Conservation (phyloP, 2,329 filamentous ascomycete species). For the Intubia oerlemansii region DNA sequence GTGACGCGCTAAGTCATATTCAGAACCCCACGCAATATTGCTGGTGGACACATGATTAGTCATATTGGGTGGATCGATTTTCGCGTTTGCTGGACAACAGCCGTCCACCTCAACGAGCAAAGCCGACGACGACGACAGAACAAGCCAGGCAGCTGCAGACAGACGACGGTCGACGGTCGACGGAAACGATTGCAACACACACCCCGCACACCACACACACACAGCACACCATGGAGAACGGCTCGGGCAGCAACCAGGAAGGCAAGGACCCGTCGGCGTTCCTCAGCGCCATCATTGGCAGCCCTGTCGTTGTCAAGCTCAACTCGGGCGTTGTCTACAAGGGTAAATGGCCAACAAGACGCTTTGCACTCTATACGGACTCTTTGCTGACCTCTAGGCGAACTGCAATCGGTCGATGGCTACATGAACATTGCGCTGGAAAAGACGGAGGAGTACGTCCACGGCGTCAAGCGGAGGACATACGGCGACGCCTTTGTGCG, state of each 20-base stretch:
- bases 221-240: conserved; percentile 49
- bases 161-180: too few species aligned
- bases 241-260: conserved; percentile 35
- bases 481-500: conserved; percentile 92
- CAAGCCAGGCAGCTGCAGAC: too few species aligned
- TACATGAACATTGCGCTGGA: conserved; percentile 99
- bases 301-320: conserved; percentile 85
- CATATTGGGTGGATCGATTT: too few species aligned
- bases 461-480: conserved; percentile 58
- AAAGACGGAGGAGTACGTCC: conserved; percentile 80
- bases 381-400: conserved; percentile 27
- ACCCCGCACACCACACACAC: background rate
- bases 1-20: too few species aligned
- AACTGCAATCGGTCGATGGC: conserved; percentile 89
- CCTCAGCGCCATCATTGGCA: conserved; percentile 82
- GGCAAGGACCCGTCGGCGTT: conserved; percentile 88
- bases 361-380: too few species aligned
- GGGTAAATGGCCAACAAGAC: too few species aligned
- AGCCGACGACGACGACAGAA: too few species aligned
- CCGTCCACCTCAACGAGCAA: too few species aligned
- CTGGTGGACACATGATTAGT: too few species aligned
- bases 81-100: too few species aligned
- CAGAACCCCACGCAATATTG: too few species aligned
- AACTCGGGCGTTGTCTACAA: conserved; percentile 99
- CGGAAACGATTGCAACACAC: too few species aligned